Evolutionary conservation across 2,329 filamentous ascomycete genomes (phyloP).

Genomic region (Colletotrichum acutatum): DNA sequence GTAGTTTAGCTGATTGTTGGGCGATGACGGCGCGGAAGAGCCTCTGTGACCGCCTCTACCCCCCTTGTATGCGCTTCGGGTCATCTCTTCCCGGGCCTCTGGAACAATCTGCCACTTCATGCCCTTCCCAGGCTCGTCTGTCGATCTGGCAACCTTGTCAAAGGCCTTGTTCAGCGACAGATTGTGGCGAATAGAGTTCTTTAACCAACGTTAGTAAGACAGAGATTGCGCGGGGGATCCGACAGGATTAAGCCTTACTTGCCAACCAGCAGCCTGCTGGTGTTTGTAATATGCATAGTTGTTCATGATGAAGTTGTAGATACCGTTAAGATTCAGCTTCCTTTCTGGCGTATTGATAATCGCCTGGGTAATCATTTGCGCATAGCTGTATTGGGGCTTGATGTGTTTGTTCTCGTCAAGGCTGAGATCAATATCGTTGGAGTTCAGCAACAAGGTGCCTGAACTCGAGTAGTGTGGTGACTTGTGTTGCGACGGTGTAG

Average conservation of each 20-base stretch:
- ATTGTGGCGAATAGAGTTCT: constrained; percentile 98
- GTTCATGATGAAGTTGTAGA: constrained; percentile 92
- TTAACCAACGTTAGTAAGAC: constrained; percentile 40
- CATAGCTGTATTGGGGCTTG: constrained; percentile 96
- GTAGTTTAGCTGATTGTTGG: constrained; percentile 68
- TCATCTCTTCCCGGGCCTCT: constrained; percentile 87
- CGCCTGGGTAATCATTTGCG: constrained; percentile 95
- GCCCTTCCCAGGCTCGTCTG: constrained; percentile 95
- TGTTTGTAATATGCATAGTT: constrained; percentile 94
- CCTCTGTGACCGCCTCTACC: constrained; percentile 73
- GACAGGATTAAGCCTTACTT: constrained; percentile 65
- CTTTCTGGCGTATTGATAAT: constrained; percentile 89
- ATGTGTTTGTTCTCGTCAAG: constrained; percentile 87
- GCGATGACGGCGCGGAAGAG: constrained; percentile 78
- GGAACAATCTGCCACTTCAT: constrained; percentile 98
- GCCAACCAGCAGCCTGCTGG: constrained; percentile 84
- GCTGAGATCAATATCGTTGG: constrained; percentile 78
- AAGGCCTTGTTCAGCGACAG: constrained; percentile 95
- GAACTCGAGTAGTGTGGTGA: constrained; percentile 52
- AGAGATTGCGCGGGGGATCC: not conserved
- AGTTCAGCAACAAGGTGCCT: constrained; percentile 58
- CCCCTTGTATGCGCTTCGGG: constrained; percentile 74
- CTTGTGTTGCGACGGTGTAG: constrained; percentile 45
- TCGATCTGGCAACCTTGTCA: constrained; percentile 90
- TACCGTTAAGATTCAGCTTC: constrained; percentile 90